Conservation (phyloP, 164 flowering plant species). For the Sedum album region DNA sequence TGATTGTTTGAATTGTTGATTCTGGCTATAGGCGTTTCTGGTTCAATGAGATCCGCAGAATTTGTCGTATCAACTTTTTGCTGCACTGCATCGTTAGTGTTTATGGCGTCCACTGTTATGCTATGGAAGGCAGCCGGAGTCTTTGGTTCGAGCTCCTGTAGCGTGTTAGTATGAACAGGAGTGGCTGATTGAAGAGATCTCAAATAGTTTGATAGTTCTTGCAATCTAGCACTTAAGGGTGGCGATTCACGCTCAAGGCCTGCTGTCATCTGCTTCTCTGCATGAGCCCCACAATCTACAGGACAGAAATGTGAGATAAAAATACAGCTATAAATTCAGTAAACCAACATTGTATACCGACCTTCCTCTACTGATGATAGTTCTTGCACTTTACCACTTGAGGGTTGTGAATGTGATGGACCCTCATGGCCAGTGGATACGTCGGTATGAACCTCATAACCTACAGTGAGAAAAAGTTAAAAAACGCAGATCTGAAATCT, state of each 20-base stretch:
- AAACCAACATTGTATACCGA: background rate
- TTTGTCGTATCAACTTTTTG: too few relatives aligned
- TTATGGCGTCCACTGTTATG: background rate
- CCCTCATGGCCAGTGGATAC: too few relatives aligned
- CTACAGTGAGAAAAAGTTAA: too few relatives aligned
- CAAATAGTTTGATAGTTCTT: slow-evolving; percentile 38
- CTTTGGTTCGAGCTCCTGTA: slow-evolving; percentile 29
- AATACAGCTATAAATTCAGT: background rate
- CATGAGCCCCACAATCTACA: slow-evolving; percentile 10
- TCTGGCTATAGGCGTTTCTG: background rate
- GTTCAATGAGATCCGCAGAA: background rate
- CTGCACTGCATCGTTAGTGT: background rate
- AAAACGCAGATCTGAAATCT: too few relatives aligned
- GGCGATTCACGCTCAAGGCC: slow-evolving; percentile 30
- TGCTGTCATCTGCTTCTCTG: slow-evolving; percentile 16
- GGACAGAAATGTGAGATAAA: slow-evolving; percentile 2
- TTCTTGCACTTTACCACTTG: too few relatives aligned
- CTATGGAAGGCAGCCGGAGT: slow-evolving; percentile 29
- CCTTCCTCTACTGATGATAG: background rate
- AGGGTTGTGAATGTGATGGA: too few relatives aligned
- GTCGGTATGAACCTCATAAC: too few relatives aligned
- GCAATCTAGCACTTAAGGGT: slow-evolving; percentile 41
- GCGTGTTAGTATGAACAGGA: slow-evolving; percentile 17
- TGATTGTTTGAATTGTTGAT: background rate
- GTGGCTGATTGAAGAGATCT: slow-evolving; percentile 34